phyloP scores from a whole-genome alignment of 1,139 yeast species.

The Scheffersomyces illinoinensis region DNA sequence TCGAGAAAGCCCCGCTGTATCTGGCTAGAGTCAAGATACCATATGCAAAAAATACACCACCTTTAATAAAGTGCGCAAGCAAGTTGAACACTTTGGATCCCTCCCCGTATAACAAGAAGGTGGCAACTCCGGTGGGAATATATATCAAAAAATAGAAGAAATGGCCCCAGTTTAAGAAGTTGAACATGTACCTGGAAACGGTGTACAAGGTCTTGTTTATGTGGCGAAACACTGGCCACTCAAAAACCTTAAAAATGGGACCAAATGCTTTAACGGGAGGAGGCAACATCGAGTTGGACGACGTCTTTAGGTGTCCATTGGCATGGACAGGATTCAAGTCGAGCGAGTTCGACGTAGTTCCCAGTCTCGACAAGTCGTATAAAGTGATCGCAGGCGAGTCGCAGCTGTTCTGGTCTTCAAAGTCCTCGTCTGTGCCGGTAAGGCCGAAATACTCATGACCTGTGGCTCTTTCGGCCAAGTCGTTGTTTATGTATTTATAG shows the following conservation, averaged over 20 bases:
- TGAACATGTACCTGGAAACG: conserved; percentile 37
- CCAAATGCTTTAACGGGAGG: neutral
- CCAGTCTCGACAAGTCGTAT: conserved; percentile 27
- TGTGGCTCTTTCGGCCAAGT: conserved; percentile 2
- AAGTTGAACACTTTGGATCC: conserved; percentile 70
- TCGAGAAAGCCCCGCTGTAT: conserved; percentile 77
- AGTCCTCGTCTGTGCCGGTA: conserved; percentile 25
- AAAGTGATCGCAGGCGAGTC: conserved; percentile 42
- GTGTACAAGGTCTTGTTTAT: conserved; percentile 4
- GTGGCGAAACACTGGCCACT: conserved; percentile 10
- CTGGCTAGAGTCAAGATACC: conserved; percentile 81
- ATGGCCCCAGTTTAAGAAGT: conserved; percentile 63
- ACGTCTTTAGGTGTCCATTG: conserved; percentile 16
- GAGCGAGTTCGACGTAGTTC: conserved; percentile 9
- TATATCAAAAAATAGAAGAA: conserved; percentile 61
- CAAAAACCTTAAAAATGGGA: conserved; percentile 4
- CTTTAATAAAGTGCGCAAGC: conserved; percentile 94
- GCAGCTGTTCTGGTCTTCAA: conserved; percentile 22
- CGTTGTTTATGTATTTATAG: conserved; percentile 8
- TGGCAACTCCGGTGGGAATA: conserved; percentile 74
- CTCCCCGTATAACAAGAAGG: conserved; percentile 69
- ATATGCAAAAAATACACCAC: conserved; percentile 78
- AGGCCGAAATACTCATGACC: conserved; percentile 13
- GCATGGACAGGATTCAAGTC: conserved; percentile 11
- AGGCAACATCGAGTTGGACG: conserved; percentile 14